Base-by-base conservation (phyloP, 1,284 basidiomycete species). In the Mycosarcoma maydis region DNA sequence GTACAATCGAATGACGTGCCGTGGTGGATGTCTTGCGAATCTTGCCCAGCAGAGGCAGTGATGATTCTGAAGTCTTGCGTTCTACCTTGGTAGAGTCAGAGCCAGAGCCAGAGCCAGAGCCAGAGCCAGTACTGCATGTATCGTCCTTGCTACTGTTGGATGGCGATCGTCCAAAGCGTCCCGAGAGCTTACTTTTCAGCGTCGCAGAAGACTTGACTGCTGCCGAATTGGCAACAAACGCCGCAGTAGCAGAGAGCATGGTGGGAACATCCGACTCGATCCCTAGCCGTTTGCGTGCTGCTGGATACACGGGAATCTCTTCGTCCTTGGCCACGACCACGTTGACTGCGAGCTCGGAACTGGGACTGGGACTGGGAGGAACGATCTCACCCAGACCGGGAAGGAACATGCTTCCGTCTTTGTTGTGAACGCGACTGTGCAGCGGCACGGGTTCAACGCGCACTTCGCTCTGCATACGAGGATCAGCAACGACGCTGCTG, bases 311-410 rank as follows among this genome's bases (percentile, higher is more conserved):
- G 5, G 52, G 48, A 10, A 56, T 43, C 3, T 42, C 45, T 20
- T 43, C 30, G 26, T 54, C 20, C 14, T 17, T 16, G 22, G 13
- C 17, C 32, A 29, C 8, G 9, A 34, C 7, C 36, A 43, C 7
- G 29, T 33, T 38, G 19, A 34, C 44, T n/a, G n/a, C n/a, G n/a
- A n/a, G n/a, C n/a, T n/a, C n/a, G 32, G 29, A 23, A 8, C 9
- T 24, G 16, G 49, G 39, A 27, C 64, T 55, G 5, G 66, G 66
- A 19, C 55, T 59, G 3, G 67, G 34, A 1, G 67, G 60, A 1
- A 64, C 49, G 20, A 70, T 70, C 40, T 70, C 60, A 11, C 67
- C 67, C 26, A 70, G 22, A 0, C 67, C 67, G 7, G 66, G 65
- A 16, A 68, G 17, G 11, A 34, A 46, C 4, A 42, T 47, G 11